phyloP scores from a whole-genome alignment of 2,329 filamentous ascomycete species.

The Fusarium bulbicola region DNA sequence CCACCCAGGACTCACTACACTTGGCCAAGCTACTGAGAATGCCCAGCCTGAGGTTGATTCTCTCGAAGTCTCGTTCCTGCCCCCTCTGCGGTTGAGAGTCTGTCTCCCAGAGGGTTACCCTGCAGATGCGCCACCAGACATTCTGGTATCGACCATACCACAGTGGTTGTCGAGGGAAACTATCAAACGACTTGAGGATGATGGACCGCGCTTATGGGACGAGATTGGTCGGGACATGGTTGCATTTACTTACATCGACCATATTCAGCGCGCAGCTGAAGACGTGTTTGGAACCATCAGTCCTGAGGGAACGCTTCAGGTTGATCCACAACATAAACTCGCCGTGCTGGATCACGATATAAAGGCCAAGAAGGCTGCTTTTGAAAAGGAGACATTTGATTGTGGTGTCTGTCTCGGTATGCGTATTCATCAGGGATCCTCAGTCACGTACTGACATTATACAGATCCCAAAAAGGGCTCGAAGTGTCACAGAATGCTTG shows the following conservation, averaged over 20 bases:
- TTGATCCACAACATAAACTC: conserved; percentile 69
- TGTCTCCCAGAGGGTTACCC: conserved; percentile 68
- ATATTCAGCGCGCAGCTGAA: conserved; percentile 66
- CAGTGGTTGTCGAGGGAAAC: conserved; percentile 64
- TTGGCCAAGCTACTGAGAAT: conserved; percentile 17
- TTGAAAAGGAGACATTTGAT: conserved; percentile 85
- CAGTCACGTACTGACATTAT: neutral
- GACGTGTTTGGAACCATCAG: conserved; percentile 67
- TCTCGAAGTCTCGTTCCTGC: conserved; percentile 65
- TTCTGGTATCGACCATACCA: conserved; percentile 62
- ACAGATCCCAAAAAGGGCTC: conserved; percentile 87
- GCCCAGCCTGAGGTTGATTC: conserved; percentile 51
- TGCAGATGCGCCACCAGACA: conserved; percentile 57
- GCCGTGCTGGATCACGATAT: conserved; percentile 81
- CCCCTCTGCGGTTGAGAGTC: conserved; percentile 64
- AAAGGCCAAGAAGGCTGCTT: conserved; percentile 76
- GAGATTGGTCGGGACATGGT: conserved; percentile 68
- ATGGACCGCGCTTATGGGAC: conserved; percentile 67
- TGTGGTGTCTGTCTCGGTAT: conserved; percentile 83
- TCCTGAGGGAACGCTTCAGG: conserved; percentile 57
- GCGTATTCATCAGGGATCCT: conserved; percentile 25
- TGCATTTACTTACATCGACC: conserved; percentile 71
- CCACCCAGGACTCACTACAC: conserved; percentile 19
- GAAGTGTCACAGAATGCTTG: conserved; percentile 81
- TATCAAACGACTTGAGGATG: conserved; percentile 59